A percentile compares a stretch with the other conserved stretches of the same genome.
These are phyloP conservation scores for Epichloe coenophiala DNA, from an alignment of 2,329 filamentous ascomycete species.

Conservation along the genomic window DNA sequence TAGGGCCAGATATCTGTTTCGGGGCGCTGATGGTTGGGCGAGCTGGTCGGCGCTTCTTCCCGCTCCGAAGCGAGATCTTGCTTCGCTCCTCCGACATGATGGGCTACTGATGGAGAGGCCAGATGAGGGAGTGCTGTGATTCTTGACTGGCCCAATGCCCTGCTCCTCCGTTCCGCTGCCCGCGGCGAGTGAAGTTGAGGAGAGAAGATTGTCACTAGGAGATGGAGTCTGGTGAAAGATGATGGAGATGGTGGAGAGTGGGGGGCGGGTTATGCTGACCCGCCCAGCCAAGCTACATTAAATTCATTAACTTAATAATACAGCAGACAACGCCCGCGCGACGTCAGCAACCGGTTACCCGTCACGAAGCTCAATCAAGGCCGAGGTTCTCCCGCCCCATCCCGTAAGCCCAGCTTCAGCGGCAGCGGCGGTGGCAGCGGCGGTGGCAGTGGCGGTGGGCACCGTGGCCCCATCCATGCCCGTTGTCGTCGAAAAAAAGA, in stretches of 20 bases:
- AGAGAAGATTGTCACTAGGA: neutral
- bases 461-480: neutral
- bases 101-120: constrained; percentile 3
- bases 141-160: neutral
- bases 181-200: neutral
- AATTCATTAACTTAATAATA: too few relatives aligned
- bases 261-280: neutral
- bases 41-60: constrained; percentile 32
- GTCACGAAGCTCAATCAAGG: too few relatives aligned
- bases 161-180: neutral
- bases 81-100: constrained; percentile 48
- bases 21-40: constrained; percentile 50
- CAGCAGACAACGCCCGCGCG: too few relatives aligned
- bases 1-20: constrained; percentile 48
- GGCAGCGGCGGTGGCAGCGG: neutral
- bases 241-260: neutral
- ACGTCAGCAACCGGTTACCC: too few relatives aligned
- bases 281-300: too few relatives aligned
- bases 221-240: neutral
- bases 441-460: neutral
- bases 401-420: neutral
- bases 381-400: constrained; percentile 12
- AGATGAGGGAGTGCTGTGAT: neutral
- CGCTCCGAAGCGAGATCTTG: constrained; percentile 50
- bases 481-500: constrained; percentile 4